Evolutionary conservation across 192 early-diverging fungal species (phyloP), one percentile per base, ranked within the genome.

Genomic region (Funneliformis mosseae): DNA sequence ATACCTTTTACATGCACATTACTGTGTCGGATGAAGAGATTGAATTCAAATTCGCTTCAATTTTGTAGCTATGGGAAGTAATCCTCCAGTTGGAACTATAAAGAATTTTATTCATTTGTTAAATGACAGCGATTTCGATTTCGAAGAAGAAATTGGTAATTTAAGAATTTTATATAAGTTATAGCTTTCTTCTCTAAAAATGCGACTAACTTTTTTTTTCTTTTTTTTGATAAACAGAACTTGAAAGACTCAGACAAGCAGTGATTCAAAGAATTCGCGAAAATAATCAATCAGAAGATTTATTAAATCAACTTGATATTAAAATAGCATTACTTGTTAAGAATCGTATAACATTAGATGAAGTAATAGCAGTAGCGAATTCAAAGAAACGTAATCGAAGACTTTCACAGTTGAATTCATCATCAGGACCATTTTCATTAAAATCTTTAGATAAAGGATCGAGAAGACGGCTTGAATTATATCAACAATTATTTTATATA

Each of bases 291-390:
- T 88, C 91, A 8, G 94, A 96, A 67, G 81, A 85, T 5, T 90
- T 96, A 33, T 82, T 99, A 11, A 95, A 91, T 81, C 93, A 96
- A 55, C 87, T 99, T 1, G 98, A 99, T 79, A 91, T 97, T 77
- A 98, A 99, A 84, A 98, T 99, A 82, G 95, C 97, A 8, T 88
- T 99, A 38, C 89, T 99, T 21, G 92, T 99, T 60, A 95, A 95
- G 81, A 99, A 99, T 86, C 91, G 94, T 46, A 97, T 98, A 70
- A 91, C 96, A 21, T 87, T 99, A 59, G 97, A 99, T 66, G 98
- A 99, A 85, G 95, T 99, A 4, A 85, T 96, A 77, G 88, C 86
- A 45, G 78, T 85, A 1, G 86, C 87, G 0, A 81, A 83, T 5
- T 83, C 87, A 0, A 86, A 88, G 60, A 86, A 89, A 27, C 79